These are phyloP conservation scores for Dactylorhiza incarnata DNA, from an alignment of 106 monocot genomes.

Conservation along the genomic window DNA sequence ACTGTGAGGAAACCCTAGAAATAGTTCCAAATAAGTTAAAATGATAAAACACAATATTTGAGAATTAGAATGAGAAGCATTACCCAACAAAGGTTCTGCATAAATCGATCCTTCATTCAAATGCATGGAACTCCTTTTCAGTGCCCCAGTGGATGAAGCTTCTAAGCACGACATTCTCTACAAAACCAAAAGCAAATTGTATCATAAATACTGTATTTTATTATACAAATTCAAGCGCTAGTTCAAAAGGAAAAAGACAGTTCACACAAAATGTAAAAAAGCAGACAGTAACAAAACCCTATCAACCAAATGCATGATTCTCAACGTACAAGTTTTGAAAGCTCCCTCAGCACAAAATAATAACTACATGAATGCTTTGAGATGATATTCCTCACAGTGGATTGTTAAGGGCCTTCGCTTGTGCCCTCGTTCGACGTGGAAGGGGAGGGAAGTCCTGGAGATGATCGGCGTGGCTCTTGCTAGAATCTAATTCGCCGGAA, in stretches of 20 bases:
- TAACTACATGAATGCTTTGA: not conserved
- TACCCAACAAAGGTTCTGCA: slow-evolving; percentile 22
- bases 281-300: not conserved
- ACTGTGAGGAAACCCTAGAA: not conserved
- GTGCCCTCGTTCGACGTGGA: too few relatives aligned
- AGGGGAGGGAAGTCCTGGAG: too few relatives aligned
- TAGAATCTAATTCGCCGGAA: too few relatives aligned
- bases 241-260: not conserved
- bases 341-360: not conserved
- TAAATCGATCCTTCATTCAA: slow-evolving; percentile 17
- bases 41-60: not conserved
- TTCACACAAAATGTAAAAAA: too few relatives aligned
- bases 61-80: not conserved
- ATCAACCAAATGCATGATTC: slow-evolving; percentile 16
- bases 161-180: slow-evolving; percentile 43
- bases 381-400: not conserved
- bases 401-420: too few relatives aligned
- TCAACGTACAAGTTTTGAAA: slow-evolving; percentile 10
- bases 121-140: slow-evolving; percentile 22
- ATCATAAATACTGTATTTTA: not conserved
- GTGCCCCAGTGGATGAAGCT: slow-evolving; percentile 14
- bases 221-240: not conserved
- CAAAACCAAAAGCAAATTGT: slow-evolving; percentile 7
- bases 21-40: not conserved
- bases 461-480: too few relatives aligned